Percentiles rank a stretch among this genome's conserved stretches.
Evolutionary conservation across 2,329 filamentous ascomycete genomes (phyloP).

Genomic region (Xylaria polymorpha): DNA sequence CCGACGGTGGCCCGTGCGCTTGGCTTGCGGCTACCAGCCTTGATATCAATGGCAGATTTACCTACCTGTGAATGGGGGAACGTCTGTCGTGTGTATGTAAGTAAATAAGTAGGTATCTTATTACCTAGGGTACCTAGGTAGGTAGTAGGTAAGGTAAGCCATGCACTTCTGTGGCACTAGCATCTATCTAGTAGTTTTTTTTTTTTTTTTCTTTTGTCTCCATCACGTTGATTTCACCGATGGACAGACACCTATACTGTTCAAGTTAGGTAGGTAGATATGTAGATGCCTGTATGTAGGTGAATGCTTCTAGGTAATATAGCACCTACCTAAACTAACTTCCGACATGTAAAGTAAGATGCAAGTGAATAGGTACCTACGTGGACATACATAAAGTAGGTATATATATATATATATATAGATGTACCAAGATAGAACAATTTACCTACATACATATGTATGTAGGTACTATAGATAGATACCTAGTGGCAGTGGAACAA

Average conservation of each 20-base stretch:
- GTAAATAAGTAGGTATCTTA: background rate
- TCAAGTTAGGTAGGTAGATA: background rate
- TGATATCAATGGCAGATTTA: conserved; percentile 23
- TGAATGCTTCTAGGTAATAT: background rate
- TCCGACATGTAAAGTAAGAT: background rate
- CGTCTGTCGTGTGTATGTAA: conserved; percentile 10
- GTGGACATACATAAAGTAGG: no score
- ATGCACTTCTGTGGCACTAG: conserved; percentile 17
- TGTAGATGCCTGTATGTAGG: no score
- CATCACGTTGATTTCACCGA: background rate
- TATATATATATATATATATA: no score
- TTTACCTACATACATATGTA: background rate
- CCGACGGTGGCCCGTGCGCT: conserved; percentile 30
- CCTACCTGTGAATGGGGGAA: background rate
- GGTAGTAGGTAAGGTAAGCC: background rate
- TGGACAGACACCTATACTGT: background rate
- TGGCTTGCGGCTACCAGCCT: conserved; percentile 30
- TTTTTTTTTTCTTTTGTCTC: conserved; percentile 16
- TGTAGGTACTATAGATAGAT: no score
- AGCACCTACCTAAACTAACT: no score
- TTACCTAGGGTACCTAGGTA: background rate
- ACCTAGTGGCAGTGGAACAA: background rate
- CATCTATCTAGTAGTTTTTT: background rate
- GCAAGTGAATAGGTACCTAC: background rate
- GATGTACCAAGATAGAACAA: no score